Base-by-base conservation (phyloP, 176 grass and related monocot species). In the Phragmites australis region DNA sequence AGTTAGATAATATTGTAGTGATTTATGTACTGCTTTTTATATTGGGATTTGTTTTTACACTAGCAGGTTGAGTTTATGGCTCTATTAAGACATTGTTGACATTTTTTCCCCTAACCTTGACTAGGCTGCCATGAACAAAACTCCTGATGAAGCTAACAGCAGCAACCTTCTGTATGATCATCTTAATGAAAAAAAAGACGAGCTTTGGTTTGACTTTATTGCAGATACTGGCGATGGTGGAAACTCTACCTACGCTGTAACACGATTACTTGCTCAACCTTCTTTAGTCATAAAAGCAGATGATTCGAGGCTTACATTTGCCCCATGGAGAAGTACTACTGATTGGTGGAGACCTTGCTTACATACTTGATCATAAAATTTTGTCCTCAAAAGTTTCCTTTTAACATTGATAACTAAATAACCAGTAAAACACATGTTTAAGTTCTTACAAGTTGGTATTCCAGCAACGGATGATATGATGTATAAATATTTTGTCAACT, bases 161-260 rank as follows among this genome's bases (percentile, higher is more conserved):
- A 68, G 71, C 15, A 86, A 93, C 80, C 71, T 95, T 72, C 82
- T 99, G 11, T 99, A 93, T 58, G 88, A 99, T 48, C 92, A 95
- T 60, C 88, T 93, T 68, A 67, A 83, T 76, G 88, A 83, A 79
- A n/a, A n/a, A n/a, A n/a, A 86, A 88, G 96, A 95, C 42, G 88
- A 93, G 65, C 82, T 99, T 74, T 99, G 92, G 96, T 99, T 99
- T 59, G 96, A 99, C 86, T 99, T 99, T 72, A 88, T 99, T 84
- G 96, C 96, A 68, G 96, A 99, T 73, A 99, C 93, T 11, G 96
- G 93, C 6, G 96, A 99, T 40, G 96, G 96, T 70, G 96, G 96
- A 23, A 99, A 95, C 49, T 99, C 92, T 14, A 90, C 92, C 17
- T 99, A 99, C 72, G 62, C 96, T 40, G 85, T 99, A 51, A 93